Evolutionary conservation across 2,329 filamentous ascomycete genomes (phyloP), one percentile per base, ranked within the genome.

Genomic region (Diaporthe citrichinensis): DNA sequence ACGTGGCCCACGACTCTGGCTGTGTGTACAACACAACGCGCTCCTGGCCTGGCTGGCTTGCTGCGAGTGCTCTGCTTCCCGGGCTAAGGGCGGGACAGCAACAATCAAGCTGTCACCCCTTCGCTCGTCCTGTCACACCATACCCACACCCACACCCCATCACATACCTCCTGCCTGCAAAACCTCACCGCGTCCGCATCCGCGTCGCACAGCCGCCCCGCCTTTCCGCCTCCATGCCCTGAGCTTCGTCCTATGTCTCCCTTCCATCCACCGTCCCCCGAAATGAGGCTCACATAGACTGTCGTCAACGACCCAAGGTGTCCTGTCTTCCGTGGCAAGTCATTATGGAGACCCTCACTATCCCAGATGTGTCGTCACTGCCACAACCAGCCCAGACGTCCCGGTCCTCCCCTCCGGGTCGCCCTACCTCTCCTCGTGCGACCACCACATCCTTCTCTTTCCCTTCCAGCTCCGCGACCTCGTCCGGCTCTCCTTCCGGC

Each of bases 401-500:
- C 39, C 62, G 57, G 41, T 68, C 74, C 25, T 34, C 74, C 20
- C 72, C 72, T 39, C 72, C 58, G 34, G 58, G 34, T 28, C 65
- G 31, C n/a, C 51, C 75, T 10, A 31, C 36, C 41, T 76, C 75
- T 39, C 75, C 75, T 39, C 75, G 51, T 12, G 51, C 65, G 9
- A 55, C 72, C 20, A 59, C 65, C 25, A 57, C 75, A 9, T 76
- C 75, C 44, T 76, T 58, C 72, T 59, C 65, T 10, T 44, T 36
- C 20, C 72, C 72, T 31, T 74, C 72, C 49, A 28, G 5, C 31
- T 65, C 39, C 44, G 65, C 49, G 39, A 20, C 61, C 8, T 36
- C 62, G 17, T 55, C 74, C 46, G 61, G 31, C 59, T 55, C 58
- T n/a, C 39, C 58, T 15, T 8, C 74, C 75, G 79, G 78, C 58